Conservation (phyloP, 2,329 filamentous ascomycete species). For the Immersiporthe knoxdaviesiana region DNA sequence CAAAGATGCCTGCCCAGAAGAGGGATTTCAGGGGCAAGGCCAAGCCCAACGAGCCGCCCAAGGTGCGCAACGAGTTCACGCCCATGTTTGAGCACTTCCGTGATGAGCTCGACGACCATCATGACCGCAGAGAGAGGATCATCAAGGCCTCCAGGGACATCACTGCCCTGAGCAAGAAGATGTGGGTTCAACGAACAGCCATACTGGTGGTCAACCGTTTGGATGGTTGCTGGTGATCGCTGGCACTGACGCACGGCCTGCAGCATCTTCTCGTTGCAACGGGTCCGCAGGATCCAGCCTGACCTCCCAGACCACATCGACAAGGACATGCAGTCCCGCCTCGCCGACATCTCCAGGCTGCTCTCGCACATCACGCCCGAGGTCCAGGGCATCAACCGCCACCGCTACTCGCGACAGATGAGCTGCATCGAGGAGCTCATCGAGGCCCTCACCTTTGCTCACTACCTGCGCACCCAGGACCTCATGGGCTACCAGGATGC, state of each 20-base stretch:
- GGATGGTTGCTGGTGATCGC: not conserved
- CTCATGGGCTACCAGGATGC: constrained; percentile 72
- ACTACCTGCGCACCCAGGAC: constrained; percentile 80
- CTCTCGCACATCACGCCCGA: constrained; percentile 73
- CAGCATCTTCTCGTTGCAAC: constrained; percentile 83
- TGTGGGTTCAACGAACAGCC: constrained; percentile 72
- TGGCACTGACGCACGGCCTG: constrained; percentile 13
- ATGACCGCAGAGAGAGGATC: constrained; percentile 87
- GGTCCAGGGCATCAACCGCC: constrained; percentile 75
- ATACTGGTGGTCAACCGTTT: not conserved
- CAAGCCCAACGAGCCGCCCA: constrained; percentile 40
- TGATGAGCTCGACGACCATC: constrained; percentile 87
- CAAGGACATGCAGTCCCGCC: constrained; percentile 70
- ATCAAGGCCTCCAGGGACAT: constrained; percentile 92
- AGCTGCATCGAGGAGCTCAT: constrained; percentile 92
- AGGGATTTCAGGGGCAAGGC: constrained; percentile 57
- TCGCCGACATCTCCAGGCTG: constrained; percentile 70
- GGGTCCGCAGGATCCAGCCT: constrained; percentile 65
- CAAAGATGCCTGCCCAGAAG: constrained; percentile 52
- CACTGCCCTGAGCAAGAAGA: constrained; percentile 94
- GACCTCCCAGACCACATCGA: constrained; percentile 69
- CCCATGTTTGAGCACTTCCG: constrained; percentile 86
- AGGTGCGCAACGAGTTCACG: constrained; percentile 53
- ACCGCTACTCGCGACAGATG: constrained; percentile 80
- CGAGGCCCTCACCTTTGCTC: constrained; percentile 84